These are phyloP conservation scores for Penicillium sp. DNA, from an alignment of 2,329 filamentous ascomycete species.

Conservation along the genomic window DNA sequence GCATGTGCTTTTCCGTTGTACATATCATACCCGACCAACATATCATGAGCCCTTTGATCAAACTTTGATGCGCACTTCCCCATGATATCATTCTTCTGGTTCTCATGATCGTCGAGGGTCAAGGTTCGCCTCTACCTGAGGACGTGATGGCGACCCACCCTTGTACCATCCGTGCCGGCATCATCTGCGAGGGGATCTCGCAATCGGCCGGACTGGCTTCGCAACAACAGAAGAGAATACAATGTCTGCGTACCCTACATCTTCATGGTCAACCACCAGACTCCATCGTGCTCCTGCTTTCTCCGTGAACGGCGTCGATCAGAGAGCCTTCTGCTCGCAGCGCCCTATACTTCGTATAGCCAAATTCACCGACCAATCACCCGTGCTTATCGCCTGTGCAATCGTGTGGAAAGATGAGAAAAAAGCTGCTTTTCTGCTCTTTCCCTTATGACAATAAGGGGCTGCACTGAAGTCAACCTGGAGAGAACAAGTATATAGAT, in stretches of 20 bases:
- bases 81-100: too few relatives aligned
- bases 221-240: slow-evolving; percentile 2
- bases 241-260: slow-evolving; percentile 1
- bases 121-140: slow-evolving; percentile 6
- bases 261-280: slow-evolving; percentile 7
- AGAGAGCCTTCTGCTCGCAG: slow-evolving; percentile 2
- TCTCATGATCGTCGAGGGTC: too few relatives aligned
- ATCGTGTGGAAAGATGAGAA: slow-evolving; percentile 22
- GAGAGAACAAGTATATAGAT: slow-evolving; percentile 5
- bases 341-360: slow-evolving; percentile 5
- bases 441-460: slow-evolving; percentile 3
- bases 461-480: background rate
- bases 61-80: background rate
- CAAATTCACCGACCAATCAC: slow-evolving; percentile 8
- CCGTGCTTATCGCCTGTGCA: slow-evolving; percentile 12
- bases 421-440: slow-evolving; percentile 7
- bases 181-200: slow-evolving; percentile 18
- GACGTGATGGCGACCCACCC: slow-evolving; percentile 21
- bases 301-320: slow-evolving; percentile 5
- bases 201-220: slow-evolving; percentile 4
- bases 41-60: slow-evolving; percentile 1
- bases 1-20: slow-evolving; percentile 9
- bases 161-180: slow-evolving; percentile 17
- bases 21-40: slow-evolving; percentile 10
- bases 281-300: slow-evolving; percentile 4